These are phyloP conservation scores for Gossypium rotundifolium DNA, from an alignment of 345 rosid species.

Conservation along the genomic window DNA sequence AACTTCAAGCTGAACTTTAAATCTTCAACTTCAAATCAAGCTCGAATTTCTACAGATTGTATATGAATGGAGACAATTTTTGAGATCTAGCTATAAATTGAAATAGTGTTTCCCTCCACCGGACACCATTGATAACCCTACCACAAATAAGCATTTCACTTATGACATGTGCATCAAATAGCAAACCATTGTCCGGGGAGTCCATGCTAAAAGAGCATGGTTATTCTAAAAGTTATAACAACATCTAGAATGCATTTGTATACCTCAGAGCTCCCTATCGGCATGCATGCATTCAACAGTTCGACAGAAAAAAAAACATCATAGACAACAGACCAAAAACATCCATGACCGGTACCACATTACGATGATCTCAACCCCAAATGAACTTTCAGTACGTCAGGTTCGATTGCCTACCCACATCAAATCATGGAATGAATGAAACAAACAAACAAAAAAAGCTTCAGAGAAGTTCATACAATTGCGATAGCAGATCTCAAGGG, in stretches of 20 bases:
- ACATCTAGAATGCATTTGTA: constrained; percentile 3
- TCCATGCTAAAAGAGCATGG: neutral
- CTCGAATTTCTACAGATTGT: neutral
- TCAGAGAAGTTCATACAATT: neutral
- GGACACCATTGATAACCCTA: neutral
- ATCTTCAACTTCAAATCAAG: too few relatives aligned
- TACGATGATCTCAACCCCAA: neutral
- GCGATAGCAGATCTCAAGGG: neutral
- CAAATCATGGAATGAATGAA: neutral
- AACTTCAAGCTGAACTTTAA: too few relatives aligned
- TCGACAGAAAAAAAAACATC: neutral
- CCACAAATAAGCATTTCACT: neutral
- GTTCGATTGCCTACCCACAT: neutral
- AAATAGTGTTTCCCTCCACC: neutral
- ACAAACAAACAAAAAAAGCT: neutral
- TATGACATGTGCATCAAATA: neutral
- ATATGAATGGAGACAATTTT: neutral
- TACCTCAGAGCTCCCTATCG: neutral
- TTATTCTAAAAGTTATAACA: constrained; percentile 12
- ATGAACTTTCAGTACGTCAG: neutral
- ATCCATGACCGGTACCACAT: neutral
- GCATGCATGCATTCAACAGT: neutral
- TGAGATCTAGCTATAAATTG: neutral
- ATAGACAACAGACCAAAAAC: neutral
- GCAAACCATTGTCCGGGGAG: neutral